Conservation (phyloP, 805 yeast genomes). For the Candida maris region DNA sequence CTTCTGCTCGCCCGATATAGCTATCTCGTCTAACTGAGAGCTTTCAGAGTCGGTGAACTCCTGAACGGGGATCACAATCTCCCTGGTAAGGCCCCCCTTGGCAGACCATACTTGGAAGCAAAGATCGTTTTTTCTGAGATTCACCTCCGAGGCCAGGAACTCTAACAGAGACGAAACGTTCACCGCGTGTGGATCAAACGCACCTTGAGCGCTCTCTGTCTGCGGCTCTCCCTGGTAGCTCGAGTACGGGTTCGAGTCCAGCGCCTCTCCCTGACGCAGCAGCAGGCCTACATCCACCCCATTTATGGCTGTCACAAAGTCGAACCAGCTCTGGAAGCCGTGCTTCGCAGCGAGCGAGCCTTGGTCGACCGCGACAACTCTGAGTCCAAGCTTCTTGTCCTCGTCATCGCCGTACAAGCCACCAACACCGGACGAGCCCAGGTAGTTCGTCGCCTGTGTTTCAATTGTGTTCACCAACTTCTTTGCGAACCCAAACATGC, state of each 20-base stretch:
- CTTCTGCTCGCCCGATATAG: slow-evolving; percentile 14
- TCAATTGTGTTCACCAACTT: slow-evolving; percentile 56
- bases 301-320: slow-evolving; percentile 76
- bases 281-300: slow-evolving; percentile 52
- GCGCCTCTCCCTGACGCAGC: slow-evolving; percentile 20
- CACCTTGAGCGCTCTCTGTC: background rate
- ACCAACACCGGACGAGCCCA: slow-evolving; percentile 28
- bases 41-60: slow-evolving; percentile 20
- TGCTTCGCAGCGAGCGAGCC: slow-evolving; percentile 45
- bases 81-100: slow-evolving; percentile 65
- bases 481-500: slow-evolving; percentile 64
- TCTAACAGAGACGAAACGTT: slow-evolving; percentile 21
- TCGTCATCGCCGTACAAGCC: slow-evolving; percentile 32
- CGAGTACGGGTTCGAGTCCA: slow-evolving; percentile 28
- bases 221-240: background rate
- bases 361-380: slow-evolving; percentile 49
- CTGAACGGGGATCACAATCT: slow-evolving; percentile 32
- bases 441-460: slow-evolving; percentile 27
- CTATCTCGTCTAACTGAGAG: slow-evolving; percentile 29
- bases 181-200: slow-evolving; percentile 13
- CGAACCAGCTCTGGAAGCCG: slow-evolving; percentile 83
- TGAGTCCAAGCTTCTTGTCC: slow-evolving; percentile 45
- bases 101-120: slow-evolving; percentile 77
- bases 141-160: slow-evolving; percentile 27
- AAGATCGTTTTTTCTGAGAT: slow-evolving; percentile 30